These are phyloP conservation scores for Erodium trifolium DNA, from an alignment of 441 rosid genomes.

Conservation along the genomic window DNA sequence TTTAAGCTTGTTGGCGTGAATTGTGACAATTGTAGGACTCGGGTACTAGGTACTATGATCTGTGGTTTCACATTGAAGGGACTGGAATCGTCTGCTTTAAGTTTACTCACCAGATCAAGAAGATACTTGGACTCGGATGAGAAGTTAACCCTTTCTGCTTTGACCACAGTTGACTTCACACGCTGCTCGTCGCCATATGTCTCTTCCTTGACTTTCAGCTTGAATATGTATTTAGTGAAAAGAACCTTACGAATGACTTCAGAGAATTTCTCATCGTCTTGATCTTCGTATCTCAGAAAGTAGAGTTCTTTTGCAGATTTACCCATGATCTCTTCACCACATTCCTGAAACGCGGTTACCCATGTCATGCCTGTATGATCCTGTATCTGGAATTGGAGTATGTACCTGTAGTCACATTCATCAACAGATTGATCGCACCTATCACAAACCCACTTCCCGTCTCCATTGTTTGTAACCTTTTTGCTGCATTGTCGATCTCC, in stretches of 20 bases:
- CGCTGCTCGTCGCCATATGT: slow-evolving; percentile 77
- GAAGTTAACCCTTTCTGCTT: slow-evolving; percentile 58
- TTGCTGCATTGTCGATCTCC: slow-evolving; percentile 80
- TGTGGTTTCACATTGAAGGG: not conserved
- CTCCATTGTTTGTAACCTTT: slow-evolving; percentile 83
- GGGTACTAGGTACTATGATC: not conserved
- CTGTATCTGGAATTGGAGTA: slow-evolving; percentile 80
- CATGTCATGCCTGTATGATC: slow-evolving; percentile 84
- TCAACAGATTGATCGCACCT: slow-evolving; percentile 58
- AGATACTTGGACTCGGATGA: slow-evolving; percentile 36
- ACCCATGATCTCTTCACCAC: slow-evolving; percentile 79
- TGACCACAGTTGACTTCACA: slow-evolving; percentile 69
- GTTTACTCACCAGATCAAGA: not conserved
- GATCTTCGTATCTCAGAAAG: slow-evolving; percentile 42
- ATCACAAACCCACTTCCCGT: slow-evolving; percentile 86
- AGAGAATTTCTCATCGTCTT: slow-evolving; percentile 57
- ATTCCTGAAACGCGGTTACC: slow-evolving; percentile 87
- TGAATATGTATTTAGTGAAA: slow-evolving; percentile 57
- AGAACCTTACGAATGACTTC: slow-evolving; percentile 51
- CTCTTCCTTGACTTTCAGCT: slow-evolving; percentile 93
- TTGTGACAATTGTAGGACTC: slow-evolving; percentile 12
- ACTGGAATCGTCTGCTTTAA: not conserved
- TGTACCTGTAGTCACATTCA: slow-evolving; percentile 78
- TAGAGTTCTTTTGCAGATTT: slow-evolving; percentile 69
- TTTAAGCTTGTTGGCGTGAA: slow-evolving; percentile 23